Conservation (phyloP, 2,329 filamentous ascomycete genomes). For the Beauveria rudraprayagi region DNA sequence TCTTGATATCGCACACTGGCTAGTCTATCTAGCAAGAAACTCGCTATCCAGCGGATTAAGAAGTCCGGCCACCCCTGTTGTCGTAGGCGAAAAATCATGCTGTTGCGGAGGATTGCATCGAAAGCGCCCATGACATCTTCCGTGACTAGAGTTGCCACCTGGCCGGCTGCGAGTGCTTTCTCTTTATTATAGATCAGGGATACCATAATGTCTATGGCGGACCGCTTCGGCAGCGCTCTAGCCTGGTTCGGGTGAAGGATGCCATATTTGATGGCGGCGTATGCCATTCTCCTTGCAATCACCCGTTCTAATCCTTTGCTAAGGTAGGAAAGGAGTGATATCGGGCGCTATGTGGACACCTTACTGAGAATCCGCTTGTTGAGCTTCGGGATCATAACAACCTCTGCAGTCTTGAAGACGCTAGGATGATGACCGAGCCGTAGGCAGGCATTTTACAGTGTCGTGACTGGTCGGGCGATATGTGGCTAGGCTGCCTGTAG, state of each 20-base stretch:
- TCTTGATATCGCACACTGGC: slow-evolving; percentile 3
- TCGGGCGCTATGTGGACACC: slow-evolving; percentile 16
- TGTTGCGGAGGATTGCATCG: slow-evolving; percentile 4
- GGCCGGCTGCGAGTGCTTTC: slow-evolving; percentile 10
- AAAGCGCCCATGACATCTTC: slow-evolving; percentile 11
- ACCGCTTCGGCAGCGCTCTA: slow-evolving; percentile 18
- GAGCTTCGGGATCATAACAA: slow-evolving; percentile 20
- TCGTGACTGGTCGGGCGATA: slow-evolving; percentile 3
- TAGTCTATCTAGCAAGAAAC: not conserved
- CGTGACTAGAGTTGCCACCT: slow-evolving; percentile 7
- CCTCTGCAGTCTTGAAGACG: slow-evolving; percentile 16
- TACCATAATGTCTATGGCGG: slow-evolving; percentile 14
- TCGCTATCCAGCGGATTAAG: not conserved
- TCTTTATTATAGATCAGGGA: slow-evolving; percentile 17
- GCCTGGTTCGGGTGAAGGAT: slow-evolving; percentile 17
- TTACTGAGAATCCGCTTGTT: slow-evolving; percentile 15
- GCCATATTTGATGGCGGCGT: slow-evolving; percentile 14
- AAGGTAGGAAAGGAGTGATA: slow-evolving; percentile 20
- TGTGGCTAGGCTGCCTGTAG: slow-evolving; percentile 1
- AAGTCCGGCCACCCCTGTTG: slow-evolving; percentile 5
- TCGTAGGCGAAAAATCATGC: slow-evolving; percentile 1
- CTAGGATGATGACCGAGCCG: slow-evolving; percentile 15
- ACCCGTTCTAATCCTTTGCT: slow-evolving; percentile 22
- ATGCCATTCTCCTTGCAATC: slow-evolving; percentile 17
- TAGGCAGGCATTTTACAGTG: slow-evolving; percentile 6